These are phyloP conservation scores for Hypoxylon cercidicola DNA, from an alignment of 495 filamentous ascomycete species.

Conservation along the genomic window DNA sequence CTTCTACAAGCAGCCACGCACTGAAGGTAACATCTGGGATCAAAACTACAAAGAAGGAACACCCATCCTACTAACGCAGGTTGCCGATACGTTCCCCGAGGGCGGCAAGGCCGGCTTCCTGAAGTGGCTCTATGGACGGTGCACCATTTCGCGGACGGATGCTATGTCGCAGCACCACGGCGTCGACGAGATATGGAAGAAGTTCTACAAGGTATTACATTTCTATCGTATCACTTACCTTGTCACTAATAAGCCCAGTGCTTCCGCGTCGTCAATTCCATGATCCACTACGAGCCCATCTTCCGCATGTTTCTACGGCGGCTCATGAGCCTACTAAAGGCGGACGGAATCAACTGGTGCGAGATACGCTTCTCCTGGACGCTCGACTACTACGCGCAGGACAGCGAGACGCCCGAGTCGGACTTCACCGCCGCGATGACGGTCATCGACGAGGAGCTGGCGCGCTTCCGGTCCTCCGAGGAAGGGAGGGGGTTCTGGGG, in stretches of 20 bases:
- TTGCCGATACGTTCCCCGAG: slow-evolving; percentile 77
- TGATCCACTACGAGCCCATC: slow-evolving; percentile 92
- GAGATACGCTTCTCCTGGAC: slow-evolving; percentile 74
- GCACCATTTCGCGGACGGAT: slow-evolving; percentile 73
- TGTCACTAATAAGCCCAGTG: too few species aligned
- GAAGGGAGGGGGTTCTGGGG: slow-evolving; percentile 84
- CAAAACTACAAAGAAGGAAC: slow-evolving; percentile 65
- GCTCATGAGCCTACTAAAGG: slow-evolving; percentile 72
- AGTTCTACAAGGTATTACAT: slow-evolving; percentile 76
- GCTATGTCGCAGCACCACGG: slow-evolving; percentile 83
- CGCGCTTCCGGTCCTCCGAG: slow-evolving; percentile 74
- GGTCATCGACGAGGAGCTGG: slow-evolving; percentile 81
- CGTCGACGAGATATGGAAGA: slow-evolving; percentile 80
- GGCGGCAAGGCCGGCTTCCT: slow-evolving; percentile 76
- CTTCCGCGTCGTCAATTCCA: slow-evolving; percentile 74
- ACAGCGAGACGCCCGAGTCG: slow-evolving; percentile 66
- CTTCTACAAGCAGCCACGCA: slow-evolving; percentile 51
- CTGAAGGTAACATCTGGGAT: slow-evolving; percentile 67
- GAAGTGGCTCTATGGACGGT: slow-evolving; percentile 79
- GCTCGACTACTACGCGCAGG: slow-evolving; percentile 68
- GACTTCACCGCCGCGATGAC: slow-evolving; percentile 73
- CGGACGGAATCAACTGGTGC: slow-evolving; percentile 83
- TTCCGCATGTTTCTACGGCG: slow-evolving; percentile 77
- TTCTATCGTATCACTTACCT: too few species aligned
- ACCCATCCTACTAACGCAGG: slow-evolving; percentile 67